Base-by-base conservation (phyloP, 1,139 yeast genomes). In the Geotrichum citri-aurantii region DNA sequence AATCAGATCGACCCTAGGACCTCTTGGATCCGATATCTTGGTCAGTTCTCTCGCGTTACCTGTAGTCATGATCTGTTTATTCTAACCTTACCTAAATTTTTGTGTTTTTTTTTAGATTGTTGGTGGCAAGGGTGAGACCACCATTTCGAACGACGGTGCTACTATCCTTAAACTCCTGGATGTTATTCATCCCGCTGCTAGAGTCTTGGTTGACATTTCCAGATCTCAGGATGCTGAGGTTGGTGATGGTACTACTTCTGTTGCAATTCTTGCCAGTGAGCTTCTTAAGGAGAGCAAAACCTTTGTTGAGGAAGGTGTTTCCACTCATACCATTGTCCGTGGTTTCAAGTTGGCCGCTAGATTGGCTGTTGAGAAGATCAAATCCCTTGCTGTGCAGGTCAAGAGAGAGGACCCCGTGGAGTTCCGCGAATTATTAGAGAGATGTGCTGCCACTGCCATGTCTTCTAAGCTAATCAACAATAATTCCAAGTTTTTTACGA, bases 181-280 rank as follows among this genome's bases (percentile, higher is more conserved):
- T 70, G 95, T 95, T 61, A 97, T 95, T 29, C 99, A 93, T 71
- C 99, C 99, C 6, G 99, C 99, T 17, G 99, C 99, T 12, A 88
- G 88, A 71, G 86, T 93, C 72, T 77, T 93, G 65, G 99, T 93
- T 57, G 99, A 93, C 72, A 89, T 93, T 61, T 89, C 97, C 14
- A 82, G 97, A 69, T 86, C 98, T 1, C 99, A 93, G 75, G 99
- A 93, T 74, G 97, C 97, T 24, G 99, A 93, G 75, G 98, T 93
- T 60, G 99, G 99, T 63, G 99, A 93, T 73, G 99, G 99, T 65
- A 93, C 99, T 48, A 93, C 99, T 0, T 86, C 97, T 48, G 99
- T 95, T 14, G 90, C 98, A 0, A 81, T 93, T 52, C 75, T 93
- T 64, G 98, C 99, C 1, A 97, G 98, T 59, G 99, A 93, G 75